A percentile compares a stretch with the other conserved stretches of the same genome.
phyloP scores from a whole-genome alignment of 2,329 filamentous ascomycete species.

The Lasiodiplodia sp. region DNA sequence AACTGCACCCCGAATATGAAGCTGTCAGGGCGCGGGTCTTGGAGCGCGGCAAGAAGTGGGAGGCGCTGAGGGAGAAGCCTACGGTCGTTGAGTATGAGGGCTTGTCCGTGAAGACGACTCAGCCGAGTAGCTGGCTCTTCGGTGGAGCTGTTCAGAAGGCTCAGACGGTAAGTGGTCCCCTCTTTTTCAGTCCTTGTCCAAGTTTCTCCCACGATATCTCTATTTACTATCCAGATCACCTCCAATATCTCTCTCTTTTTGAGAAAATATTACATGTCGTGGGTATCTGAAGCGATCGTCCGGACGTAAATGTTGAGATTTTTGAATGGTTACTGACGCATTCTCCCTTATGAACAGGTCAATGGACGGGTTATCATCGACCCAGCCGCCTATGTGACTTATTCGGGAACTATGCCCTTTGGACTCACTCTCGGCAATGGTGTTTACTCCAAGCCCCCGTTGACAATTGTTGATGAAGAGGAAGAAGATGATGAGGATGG shows the following conservation, averaged over 20 bases:
- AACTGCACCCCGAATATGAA: background rate
- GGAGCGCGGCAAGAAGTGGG: background rate
- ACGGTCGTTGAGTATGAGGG: background rate
- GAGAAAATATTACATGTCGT: background rate
- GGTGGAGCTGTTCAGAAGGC: too few species aligned
- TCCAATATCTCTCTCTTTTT: too few species aligned
- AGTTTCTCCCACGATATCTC: too few species aligned
- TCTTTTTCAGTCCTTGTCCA: too few species aligned
- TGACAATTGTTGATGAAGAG: background rate
- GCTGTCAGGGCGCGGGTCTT: background rate
- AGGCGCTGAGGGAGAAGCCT: background rate
- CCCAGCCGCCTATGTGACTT: slow-evolving; percentile 34
- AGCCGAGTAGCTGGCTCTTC: too few species aligned
- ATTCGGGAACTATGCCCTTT: background rate
- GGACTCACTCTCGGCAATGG: too few species aligned
- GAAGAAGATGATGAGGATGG: background rate
- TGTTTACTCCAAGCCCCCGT: background rate
- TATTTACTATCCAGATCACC: too few species aligned
- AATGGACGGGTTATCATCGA: slow-evolving; percentile 62
- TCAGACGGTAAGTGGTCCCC: too few species aligned
- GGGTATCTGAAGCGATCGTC: slow-evolving; percentile 43
- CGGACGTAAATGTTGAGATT: slow-evolving; percentile 34
- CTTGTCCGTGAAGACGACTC: too few species aligned
- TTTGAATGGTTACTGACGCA: slow-evolving; percentile 16
- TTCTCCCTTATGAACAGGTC: slow-evolving; percentile 36